These are phyloP conservation scores for Penicillium rolfsii DNA, from an alignment of 2,329 filamentous ascomycete species.

Conservation along the genomic window DNA sequence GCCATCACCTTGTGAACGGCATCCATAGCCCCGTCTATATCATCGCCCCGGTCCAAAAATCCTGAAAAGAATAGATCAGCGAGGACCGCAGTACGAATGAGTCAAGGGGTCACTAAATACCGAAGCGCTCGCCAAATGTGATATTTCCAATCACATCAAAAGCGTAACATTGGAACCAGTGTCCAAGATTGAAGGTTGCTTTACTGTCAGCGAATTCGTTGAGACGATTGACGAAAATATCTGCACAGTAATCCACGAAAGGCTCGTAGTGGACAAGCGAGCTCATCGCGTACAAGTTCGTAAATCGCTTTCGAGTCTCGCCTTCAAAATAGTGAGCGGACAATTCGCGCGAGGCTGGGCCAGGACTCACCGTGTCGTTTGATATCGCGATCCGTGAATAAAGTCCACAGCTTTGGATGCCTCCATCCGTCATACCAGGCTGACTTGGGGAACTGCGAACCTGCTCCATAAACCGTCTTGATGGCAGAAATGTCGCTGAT, in stretches of 20 bases:
- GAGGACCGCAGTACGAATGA: too few species aligned
- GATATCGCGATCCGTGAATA: conserved; percentile 41
- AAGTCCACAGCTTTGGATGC: conserved; percentile 37
- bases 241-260: conserved; percentile 54
- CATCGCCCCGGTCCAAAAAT: conserved; percentile 53
- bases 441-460: conserved; percentile 46
- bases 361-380: conserved; percentile 38
- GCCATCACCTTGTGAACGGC: conserved; percentile 41
- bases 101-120: conserved; percentile 15
- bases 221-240: conserved; percentile 46
- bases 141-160: conserved; percentile 56
- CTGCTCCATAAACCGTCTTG: conserved; percentile 49
- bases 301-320: conserved; percentile 45
- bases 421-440: conserved; percentile 42
- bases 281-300: conserved; percentile 54
- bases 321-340: conserved; percentile 26
- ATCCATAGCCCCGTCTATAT: conserved; percentile 50
- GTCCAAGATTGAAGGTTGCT: conserved; percentile 40
- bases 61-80: conserved; percentile 40
- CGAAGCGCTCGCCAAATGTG: conserved; percentile 43
- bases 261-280: conserved; percentile 54
- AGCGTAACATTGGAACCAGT: conserved; percentile 46
- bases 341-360: background rate
- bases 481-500: conserved; percentile 48
- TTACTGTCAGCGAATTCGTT: conserved; percentile 39